Base-by-base conservation (phyloP, 2,329 filamentous ascomycete species). In the Dichotomopilus funicola region DNA sequence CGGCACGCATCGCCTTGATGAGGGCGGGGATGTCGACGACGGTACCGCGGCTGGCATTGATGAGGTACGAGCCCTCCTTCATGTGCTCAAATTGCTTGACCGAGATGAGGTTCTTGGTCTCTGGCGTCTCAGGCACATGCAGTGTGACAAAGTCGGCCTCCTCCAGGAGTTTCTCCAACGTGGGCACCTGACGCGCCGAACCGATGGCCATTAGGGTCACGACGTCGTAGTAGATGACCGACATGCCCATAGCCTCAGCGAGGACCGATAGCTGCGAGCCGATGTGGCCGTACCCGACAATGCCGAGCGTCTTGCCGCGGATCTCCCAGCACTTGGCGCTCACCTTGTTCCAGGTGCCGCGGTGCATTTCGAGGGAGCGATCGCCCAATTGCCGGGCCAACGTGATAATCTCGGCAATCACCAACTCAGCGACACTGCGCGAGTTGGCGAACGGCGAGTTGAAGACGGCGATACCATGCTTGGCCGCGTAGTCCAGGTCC, bases 381-480 rank as follows among this genome's bases (percentile, higher is more conserved):
- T 99, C 94, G 60, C 89, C 87, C 37, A 99, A 79, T 73, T 99
- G 94, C 57, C 94, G 87, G 27, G 94, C 94, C 53, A 99, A 85
- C 41, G 80, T 78, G 67, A 99, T 96, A 68, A 99, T 91, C 73
- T 96, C 92, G 53, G 79, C 87, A 69, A 99, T 96, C 65, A 97
- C 91, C 55, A 97, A 79, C 77, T 99, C 94, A 55, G 94, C 94
- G 51, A 99, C 94, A 70, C 89, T 95, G 70, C 94, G 87, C 7
- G 92, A 97, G 75, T 99, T 99, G 75, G 89, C 91, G 74, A 99
- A 99, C 1, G 94, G 94, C 46, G 94, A 97, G 76, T 99, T 99
- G 83, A 99, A 99, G 61, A 99, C 94, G 38, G 91, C 91, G 70
- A 97, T 96, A 63, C 94, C 91, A 68, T 88, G 83, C 63, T 81